These are phyloP conservation scores for Dillenia turbinata DNA, from an alignment of 164 flowering plant species.

Conservation along the genomic window DNA sequence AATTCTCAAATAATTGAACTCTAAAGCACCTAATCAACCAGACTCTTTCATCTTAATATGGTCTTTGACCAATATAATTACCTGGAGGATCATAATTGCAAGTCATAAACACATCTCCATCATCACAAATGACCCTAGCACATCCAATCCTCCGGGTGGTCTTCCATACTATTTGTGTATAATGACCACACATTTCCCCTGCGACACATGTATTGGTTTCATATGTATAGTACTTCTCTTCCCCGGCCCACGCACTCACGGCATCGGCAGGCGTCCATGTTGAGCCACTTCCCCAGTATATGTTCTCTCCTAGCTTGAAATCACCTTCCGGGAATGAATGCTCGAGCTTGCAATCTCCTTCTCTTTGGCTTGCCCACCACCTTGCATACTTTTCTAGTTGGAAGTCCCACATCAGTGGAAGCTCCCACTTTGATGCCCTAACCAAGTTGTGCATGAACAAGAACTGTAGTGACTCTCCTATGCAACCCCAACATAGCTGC, in stretches of 20 bases:
- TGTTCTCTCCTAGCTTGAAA: constrained; percentile 80
- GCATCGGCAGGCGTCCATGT: constrained; percentile 74
- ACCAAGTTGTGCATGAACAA: constrained; percentile 66
- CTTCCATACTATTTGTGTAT: constrained; percentile 90
- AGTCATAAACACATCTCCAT: constrained; percentile 82
- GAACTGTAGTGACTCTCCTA: constrained; percentile 48
- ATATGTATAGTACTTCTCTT: constrained; percentile 68
- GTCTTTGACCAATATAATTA: constrained; percentile 65
- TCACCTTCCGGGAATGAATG: constrained; percentile 66
- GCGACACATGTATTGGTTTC: constrained; percentile 44
- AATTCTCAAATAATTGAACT: background rate
- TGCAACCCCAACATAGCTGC: constrained; percentile 55
- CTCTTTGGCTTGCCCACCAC: constrained; percentile 73
- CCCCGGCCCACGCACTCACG: constrained; percentile 69
- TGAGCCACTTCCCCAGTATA: constrained; percentile 78
- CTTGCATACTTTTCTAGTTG: constrained; percentile 55
- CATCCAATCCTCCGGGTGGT: constrained; percentile 67
- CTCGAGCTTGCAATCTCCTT: constrained; percentile 49
- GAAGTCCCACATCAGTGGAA: constrained; percentile 65
- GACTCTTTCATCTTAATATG: constrained; percentile 27
- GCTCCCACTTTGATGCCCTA: constrained; percentile 60
- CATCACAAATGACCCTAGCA: constrained; percentile 66
- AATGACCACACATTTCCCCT: constrained; percentile 76
- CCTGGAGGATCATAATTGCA: constrained; percentile 88
- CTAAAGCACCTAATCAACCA: background rate